Conservation (phyloP, 495 filamentous ascomycete species). For the Alectoria sarmentosa region DNA sequence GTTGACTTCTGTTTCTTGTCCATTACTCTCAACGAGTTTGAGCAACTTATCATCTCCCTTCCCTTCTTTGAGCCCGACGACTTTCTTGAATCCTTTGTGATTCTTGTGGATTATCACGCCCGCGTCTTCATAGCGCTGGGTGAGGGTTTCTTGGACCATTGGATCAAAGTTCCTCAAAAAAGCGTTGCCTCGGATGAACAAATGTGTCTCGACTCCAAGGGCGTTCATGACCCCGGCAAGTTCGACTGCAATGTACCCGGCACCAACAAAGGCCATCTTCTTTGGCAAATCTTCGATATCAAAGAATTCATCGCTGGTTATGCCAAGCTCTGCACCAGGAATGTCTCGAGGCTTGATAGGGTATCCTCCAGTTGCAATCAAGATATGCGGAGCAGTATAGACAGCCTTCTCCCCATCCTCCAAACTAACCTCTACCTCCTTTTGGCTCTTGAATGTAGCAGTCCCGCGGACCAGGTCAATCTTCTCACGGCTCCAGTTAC, state of each 20-base stretch:
- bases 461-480: constrained; percentile 54
- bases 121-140: constrained; percentile 71
- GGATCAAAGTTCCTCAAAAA: constrained; percentile 91
- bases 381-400: constrained; percentile 48
- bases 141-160: constrained; percentile 86
- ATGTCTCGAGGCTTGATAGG: constrained; percentile 41
- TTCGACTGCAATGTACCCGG: constrained; percentile 95
- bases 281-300: constrained; percentile 83
- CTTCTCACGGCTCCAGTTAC: constrained; percentile 49
- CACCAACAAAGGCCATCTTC: constrained; percentile 88
- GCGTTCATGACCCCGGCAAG: constrained; percentile 93
- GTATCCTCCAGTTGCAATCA: constrained; percentile 50
- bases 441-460: constrained; percentile 44
- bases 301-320: constrained; percentile 78
- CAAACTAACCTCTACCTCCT: constrained; percentile 44
- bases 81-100: constrained; percentile 68
- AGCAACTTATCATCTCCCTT: constrained; percentile 45
- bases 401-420: constrained; percentile 40
- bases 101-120: constrained; percentile 77
- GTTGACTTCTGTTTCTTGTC: constrained; percentile 49
- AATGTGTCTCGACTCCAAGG: constrained; percentile 82
- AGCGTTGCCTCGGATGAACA: constrained; percentile 84
- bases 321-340: constrained; percentile 49
- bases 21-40: constrained; percentile 44
- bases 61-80: constrained; percentile 46